Evolutionary conservation across 305 asterid genomes (phyloP).

Genomic region (Rubia tinctorum): DNA sequence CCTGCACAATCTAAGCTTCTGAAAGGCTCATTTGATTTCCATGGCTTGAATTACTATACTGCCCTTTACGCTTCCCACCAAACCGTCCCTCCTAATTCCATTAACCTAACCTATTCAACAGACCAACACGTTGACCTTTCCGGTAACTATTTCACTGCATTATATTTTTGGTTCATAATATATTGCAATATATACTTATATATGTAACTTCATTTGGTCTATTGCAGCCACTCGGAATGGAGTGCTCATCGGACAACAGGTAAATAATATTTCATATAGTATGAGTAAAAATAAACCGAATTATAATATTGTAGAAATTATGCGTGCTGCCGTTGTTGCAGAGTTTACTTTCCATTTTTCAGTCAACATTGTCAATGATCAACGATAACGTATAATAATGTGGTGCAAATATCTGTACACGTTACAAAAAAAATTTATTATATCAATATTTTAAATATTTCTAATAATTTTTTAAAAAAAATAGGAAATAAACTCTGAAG

Average conservation of each 20-base stretch:
- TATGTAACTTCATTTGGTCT: background rate
- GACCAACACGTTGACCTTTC: slow-evolving; percentile 13
- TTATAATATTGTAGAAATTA: too few species aligned
- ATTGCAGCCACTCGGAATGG: background rate
- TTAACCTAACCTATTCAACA: slow-evolving; percentile 6
- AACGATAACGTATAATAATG: too few species aligned
- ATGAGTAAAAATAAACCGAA: too few species aligned
- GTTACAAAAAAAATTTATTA: too few species aligned
- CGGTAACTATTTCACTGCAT: background rate
- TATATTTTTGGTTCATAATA: background rate
- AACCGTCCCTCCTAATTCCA: background rate
- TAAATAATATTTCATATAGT: background rate
- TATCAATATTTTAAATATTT: too few species aligned
- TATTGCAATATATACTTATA: too few species aligned
- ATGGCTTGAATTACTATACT: slow-evolving; percentile 18
- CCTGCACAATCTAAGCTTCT: background rate
- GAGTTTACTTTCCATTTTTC: too few species aligned
- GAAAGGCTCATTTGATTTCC: slow-evolving; percentile 11
- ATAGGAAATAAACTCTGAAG: too few species aligned
- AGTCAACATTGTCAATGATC: too few species aligned
- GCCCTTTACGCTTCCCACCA: slow-evolving; percentile 9
- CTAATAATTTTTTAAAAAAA: too few species aligned
- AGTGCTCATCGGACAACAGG: slow-evolving; percentile 10
- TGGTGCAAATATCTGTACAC: too few species aligned
- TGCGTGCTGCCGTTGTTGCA: too few species aligned